Conservation (phyloP, 495 filamentous ascomycete genomes). For the Rostrohypoxylon terebratum region DNA sequence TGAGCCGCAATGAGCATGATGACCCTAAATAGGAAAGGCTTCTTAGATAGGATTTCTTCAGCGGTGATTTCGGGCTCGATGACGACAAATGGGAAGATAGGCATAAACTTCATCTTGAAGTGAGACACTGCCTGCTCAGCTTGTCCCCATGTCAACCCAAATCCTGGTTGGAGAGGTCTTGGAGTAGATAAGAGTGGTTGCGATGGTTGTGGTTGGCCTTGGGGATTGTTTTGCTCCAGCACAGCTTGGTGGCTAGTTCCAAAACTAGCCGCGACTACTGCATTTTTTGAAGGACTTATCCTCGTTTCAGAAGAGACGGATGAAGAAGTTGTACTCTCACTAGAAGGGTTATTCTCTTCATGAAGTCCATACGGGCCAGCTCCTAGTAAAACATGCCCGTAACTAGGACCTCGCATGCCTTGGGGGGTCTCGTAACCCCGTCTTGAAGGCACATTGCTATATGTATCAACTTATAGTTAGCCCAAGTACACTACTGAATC, state of each 20-base stretch:
- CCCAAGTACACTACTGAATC: background rate
- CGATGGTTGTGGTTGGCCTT: background rate
- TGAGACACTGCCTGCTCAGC: constrained; percentile 48
- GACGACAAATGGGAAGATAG: constrained; percentile 51
- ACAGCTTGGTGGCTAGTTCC: background rate
- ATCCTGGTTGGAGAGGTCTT: constrained; percentile 39
- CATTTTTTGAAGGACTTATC: constrained; percentile 10
- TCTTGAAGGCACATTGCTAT: constrained; percentile 1
- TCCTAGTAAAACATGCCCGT: constrained; percentile 26
- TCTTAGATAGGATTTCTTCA: constrained; percentile 38
- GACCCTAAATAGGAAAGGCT: constrained; percentile 49
- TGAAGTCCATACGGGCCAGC: constrained; percentile 21
- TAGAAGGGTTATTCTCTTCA: background rate
- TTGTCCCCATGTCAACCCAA: constrained; percentile 50
- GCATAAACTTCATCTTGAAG: constrained; percentile 44
- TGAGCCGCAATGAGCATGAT: constrained; percentile 46
- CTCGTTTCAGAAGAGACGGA: constrained; percentile 3
- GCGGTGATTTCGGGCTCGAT: constrained; percentile 45
- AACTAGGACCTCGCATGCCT: constrained; percentile 10
- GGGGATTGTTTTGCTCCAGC: background rate
- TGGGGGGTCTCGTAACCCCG: background rate
- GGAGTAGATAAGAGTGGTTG: constrained; percentile 2
- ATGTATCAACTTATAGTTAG: constrained; percentile 17
- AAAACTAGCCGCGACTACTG: background rate
- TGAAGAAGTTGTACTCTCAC: constrained; percentile 23